Evolutionary conservation across 2,329 filamentous ascomycete genomes (phyloP), one percentile per base, ranked within the genome.

Genomic region (Dactylellina haptotyla): DNA sequence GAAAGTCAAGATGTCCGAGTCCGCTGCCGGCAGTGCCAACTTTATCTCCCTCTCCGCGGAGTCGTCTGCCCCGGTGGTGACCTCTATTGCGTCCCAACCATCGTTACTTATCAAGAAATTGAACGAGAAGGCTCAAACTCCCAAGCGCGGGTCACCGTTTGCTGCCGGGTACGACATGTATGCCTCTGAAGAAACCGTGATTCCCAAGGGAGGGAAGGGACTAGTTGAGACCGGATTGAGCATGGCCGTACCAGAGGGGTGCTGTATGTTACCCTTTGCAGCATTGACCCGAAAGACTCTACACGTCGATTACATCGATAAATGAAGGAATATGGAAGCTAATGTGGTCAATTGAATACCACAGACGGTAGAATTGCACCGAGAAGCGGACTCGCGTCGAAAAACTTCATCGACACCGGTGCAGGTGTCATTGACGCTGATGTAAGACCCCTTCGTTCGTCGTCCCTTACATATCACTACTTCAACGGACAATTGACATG

Each of bases 371-470:
- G 75, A 62, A 39, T 75, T 32, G 41, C 62, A 46, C 56, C 59
- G 37, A 46, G 20, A 8, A n/a, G 51, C 18, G 25, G 41, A 26
- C 89, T 97, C 34, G 94, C 94, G 1, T 85, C 89, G 73, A 99
- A 99, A 84, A 88, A 98, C 83, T 95, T 93, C 83, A 98, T 99
- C 80, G 93, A 97, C 81, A 95, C 91, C 0, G 93, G 96, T 75
- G 95, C 95, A 0, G 95, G 95, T 62, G 95, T 99, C 76, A 98
- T 99, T 78, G 95, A 99, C 81, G 93, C 94, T 32, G 95, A 99
- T 82, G 75, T 76, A 58, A 32, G 62, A 6, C 4, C 39, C 16
- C n/a, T 62, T 25, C 28, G n/a, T 16, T 10, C 4, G 12, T 1
- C 32, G 14, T 9, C 37, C 23, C 37, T 50, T 25, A 5, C n/a